Evolutionary conservation across 441 rosid genomes (phyloP), one percentile per base, ranked within the genome.

Genomic region (Erodium texanum): DNA sequence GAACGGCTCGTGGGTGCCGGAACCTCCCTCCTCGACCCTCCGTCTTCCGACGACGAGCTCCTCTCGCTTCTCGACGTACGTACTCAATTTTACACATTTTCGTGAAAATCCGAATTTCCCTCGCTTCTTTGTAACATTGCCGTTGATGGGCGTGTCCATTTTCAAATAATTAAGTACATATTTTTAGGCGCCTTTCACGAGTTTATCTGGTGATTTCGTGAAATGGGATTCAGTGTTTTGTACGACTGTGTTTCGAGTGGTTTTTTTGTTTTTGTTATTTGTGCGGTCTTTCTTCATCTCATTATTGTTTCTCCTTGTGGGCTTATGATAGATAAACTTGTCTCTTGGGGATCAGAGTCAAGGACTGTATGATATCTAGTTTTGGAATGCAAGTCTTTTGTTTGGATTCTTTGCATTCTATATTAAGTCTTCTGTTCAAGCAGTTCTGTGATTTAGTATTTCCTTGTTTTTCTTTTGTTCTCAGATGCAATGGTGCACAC

Each of bases 11-110:
- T 70, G 76, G 89, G 89, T 71, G 89, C 96, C 24, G 97, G 93
- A 19, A 82, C 75, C 32, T 86, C 68, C 81, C 95, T 95, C 65
- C 27, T 79, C 54, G 78, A 83, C 68, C 92, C 89, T 63, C 88
- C 95, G 66, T 48, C 86, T 62, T 77, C 87, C 2, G 82, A 84
- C 27, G 90, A 86, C 19, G 92, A 89, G 41, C 94, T 95, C 72
- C 94, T 92, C 75, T 70, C 83, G 73, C 89, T 95, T 68, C 96
- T 95, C 11, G 93, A 95, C 63, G 99, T 95, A 78, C 82, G 91
- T 77, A 64, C 77, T 5, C 48, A 32, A 32, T 1, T 6, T 24
- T 41, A 12, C 71, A 7, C 24, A 9, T 22, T 22, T 10, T 58
- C 24, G 18, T 18, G 12, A 38, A 3, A 6, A 24, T 56, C 66